phyloP scores from a whole-genome alignment of 306 rosid species.

The Lathyrus sativus region DNA sequence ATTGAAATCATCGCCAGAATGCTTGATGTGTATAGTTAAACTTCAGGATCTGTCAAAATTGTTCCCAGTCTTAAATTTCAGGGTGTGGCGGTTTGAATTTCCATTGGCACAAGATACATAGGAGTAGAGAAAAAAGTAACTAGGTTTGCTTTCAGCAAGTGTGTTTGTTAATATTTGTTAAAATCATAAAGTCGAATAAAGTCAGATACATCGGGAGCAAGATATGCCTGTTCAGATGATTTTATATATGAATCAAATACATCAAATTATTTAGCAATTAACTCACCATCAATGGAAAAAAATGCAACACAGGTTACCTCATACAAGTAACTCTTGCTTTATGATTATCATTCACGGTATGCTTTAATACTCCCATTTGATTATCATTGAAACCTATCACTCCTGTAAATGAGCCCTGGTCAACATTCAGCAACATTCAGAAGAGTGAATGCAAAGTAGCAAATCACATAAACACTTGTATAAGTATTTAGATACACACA shows the following conservation, averaged over 20 bases:
- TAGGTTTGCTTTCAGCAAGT: neutral
- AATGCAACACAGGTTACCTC: slow-evolving; percentile 54
- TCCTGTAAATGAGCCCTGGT: slow-evolving; percentile 59
- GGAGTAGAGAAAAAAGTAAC: neutral
- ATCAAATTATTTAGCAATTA: neutral
- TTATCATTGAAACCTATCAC: slow-evolving; percentile 37
- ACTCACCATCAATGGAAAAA: neutral
- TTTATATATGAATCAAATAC: slow-evolving; percentile 22
- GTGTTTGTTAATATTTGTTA: neutral
- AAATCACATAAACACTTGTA: neutral
- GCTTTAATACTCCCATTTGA: slow-evolving; percentile 19
- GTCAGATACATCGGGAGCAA: neutral
- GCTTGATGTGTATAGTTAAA: slow-evolving; percentile 26
- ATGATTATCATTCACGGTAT: slow-evolving; percentile 45
- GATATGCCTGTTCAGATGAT: slow-evolving; percentile 21
- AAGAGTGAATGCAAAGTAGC: slow-evolving; percentile 13
- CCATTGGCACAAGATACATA: neutral
- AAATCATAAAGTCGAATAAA: slow-evolving; percentile 10
- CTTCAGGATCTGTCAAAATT: slow-evolving; percentile 1
- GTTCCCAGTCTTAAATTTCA: neutral
- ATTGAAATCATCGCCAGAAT: slow-evolving; percentile 7
- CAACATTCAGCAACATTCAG: slow-evolving; percentile 33
- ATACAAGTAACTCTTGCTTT: slow-evolving; percentile 75
- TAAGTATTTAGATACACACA: neutral
- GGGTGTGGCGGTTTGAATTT: neutral